Percentiles rank a stretch among this genome's conserved stretches.
phyloP scores from a whole-genome alignment of 495 filamentous ascomycete species.

The Neurospora sp. region DNA sequence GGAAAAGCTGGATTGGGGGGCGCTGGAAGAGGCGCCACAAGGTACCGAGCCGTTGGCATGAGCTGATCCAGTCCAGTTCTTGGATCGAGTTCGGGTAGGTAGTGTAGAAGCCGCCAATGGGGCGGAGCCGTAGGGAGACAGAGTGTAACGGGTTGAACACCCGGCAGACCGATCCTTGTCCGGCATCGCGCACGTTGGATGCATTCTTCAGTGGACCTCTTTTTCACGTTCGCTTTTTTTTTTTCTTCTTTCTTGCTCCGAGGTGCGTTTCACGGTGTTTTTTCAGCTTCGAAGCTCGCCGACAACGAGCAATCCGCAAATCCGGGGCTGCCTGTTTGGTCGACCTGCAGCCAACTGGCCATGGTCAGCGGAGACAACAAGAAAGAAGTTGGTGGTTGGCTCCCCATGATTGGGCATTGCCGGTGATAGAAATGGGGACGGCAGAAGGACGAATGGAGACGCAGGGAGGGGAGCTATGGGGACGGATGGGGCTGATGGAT shows the following conservation, averaged over 20 bases:
- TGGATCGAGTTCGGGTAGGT: background rate
- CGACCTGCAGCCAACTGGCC: background rate
- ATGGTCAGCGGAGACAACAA: background rate
- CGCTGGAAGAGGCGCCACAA: background rate
- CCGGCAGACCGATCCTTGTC: background rate
- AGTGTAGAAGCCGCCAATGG: background rate
- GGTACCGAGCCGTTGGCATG: background rate
- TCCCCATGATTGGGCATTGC: background rate
- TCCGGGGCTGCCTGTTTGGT: background rate
- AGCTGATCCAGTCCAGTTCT: background rate
- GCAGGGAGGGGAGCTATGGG: background rate
- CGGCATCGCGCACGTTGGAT: background rate
- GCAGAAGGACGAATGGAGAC: background rate
- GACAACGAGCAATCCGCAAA: background rate
- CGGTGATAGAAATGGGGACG: background rate
- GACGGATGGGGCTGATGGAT: background rate
- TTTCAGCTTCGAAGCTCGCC: background rate
- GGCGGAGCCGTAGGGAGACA: background rate
- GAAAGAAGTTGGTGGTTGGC: background rate
- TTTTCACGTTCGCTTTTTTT: background rate
- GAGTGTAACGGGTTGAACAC: background rate
- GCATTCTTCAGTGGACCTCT: background rate
- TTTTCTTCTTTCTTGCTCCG: background rate
- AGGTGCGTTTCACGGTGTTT: background rate
- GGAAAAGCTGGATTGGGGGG: background rate